These are phyloP conservation scores for Lodderomyces orthopsilosis DNA, from an alignment of 1,139 yeast genomes.

Conservation along the genomic window DNA sequence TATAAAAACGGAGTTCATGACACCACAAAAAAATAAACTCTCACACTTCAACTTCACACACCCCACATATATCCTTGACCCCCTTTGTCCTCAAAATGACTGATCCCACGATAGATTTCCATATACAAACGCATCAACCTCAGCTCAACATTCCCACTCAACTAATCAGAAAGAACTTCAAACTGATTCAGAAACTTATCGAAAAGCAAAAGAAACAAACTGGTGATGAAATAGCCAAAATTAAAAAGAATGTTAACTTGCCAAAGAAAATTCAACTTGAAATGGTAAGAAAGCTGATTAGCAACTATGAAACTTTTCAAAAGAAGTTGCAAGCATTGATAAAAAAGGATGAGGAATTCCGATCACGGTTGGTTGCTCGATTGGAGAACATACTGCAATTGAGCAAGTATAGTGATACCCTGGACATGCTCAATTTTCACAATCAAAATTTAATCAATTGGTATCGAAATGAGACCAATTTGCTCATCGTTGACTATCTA, in stretches of 20 bases:
- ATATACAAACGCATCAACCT: slow-evolving; percentile 44
- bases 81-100: slow-evolving; percentile 24
- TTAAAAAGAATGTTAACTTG: slow-evolving; percentile 27
- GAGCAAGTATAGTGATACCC: slow-evolving; percentile 5
- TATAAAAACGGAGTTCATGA: too few relatives aligned
- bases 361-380: slow-evolving; percentile 47
- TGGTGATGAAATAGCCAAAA: slow-evolving; percentile 35
- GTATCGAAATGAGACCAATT: slow-evolving; percentile 61
- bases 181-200: slow-evolving; percentile 52
- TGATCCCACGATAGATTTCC: slow-evolving; percentile 42
- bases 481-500: slow-evolving; percentile 58
- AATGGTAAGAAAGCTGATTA: slow-evolving; percentile 38
- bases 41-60: not conserved
- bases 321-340: slow-evolving; percentile 40
- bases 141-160: slow-evolving; percentile 64
- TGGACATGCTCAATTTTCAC: slow-evolving; percentile 28
- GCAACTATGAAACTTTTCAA: slow-evolving; percentile 46
- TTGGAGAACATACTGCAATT: slow-evolving; percentile 40
- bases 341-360: slow-evolving; percentile 48
- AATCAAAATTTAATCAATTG: slow-evolving; percentile 46
- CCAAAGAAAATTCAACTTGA: slow-evolving; percentile 27
- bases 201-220: slow-evolving; percentile 50
- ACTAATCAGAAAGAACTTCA: slow-evolving; percentile 56
- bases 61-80: not conserved
- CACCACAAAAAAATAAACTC: too few relatives aligned